Base-by-base conservation (phyloP, 2,329 filamentous ascomycete species). In the Fusarium sp. region DNA sequence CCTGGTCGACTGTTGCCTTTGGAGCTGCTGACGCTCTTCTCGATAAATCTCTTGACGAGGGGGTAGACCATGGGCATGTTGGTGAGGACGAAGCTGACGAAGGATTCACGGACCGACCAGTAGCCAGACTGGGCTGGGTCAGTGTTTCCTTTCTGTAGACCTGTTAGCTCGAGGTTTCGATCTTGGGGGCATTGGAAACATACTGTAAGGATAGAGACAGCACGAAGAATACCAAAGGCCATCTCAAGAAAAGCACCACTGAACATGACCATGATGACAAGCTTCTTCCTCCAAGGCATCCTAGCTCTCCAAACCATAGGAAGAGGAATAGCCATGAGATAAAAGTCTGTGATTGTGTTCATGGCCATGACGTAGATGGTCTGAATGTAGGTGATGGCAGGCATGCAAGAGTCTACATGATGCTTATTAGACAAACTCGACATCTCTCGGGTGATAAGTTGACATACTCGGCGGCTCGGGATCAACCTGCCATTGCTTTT, bases 61-160 rank as follows among this genome's bases (percentile, higher is more conserved):
- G 66, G 66, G 20, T 65, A 68, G 17, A 68, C 62, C 66, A 68
- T 68, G 20, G 66, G 66, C 44, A 68, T 31, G 66, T 68, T 68
- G 16, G 66, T 68, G 44, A 68, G 61, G 17, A 65, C 62, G 55
- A 68, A 68, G 36, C 66, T 68, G 33, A 68, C 66, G 6, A 68
- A 68, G 2, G 66, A 68, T 33, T 68, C 66, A 17, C 66, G 66
- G 55, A 68, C 66, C 17, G 66, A 68, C 66, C 66, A 68, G 62
- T 68, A 68, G 12, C 66, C 62, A 10, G 66, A 68, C 62, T 60
- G 66, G 36, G 66, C 66, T 8, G 66, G 44, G 17, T 68, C 66
- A 31, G 62, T 68, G 62, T 68, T 68, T 4, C 66, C 66, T 65
- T 68, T 68, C 66, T 68, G 5, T 5, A 16, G 2, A 9, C 17